Evolutionary conservation across 345 rosid species (phyloP), one percentile per base, ranked within the genome.

Genomic region (Camelina laxa): DNA sequence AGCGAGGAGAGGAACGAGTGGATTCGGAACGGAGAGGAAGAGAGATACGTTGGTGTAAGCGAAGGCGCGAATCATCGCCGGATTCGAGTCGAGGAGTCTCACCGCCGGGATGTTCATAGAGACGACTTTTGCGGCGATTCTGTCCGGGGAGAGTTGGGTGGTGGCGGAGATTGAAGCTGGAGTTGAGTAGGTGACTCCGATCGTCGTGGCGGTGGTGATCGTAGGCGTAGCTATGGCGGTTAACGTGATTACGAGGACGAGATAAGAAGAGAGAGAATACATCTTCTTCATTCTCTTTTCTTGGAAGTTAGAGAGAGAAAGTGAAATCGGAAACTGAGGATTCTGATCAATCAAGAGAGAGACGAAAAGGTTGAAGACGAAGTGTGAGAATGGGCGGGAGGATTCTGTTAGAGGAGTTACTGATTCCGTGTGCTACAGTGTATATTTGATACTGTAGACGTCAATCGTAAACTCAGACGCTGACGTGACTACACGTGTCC

Each of bases 1-100:
- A n/a, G 98, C 94, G 51, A 91, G 69, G 27, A 89, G 68, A 1
- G 89, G 91, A 71, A 91, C 80, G 12, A 88, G 78, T 15, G 82
- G 55, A 82, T 91, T 91, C n/a, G 98, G 91, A 74, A 93, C 81
- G 55, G 94, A 86, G 75, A 93, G 97, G 72, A 93, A 75, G 53
- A 93, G 87, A 3, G 94, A 82, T 58, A 83, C 87, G 87, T 93
- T 91, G 15, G 91, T 84, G 87, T 81, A 91, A 30, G 93, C 83
- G 78, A 93, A 93, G 50, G 96, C 84, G 1, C 90, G 91, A 70
- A 89, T 77, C 62, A 91, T 64, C 14, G 74, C 44, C 7, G 96
- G 94, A 30, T 79, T 85, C 0, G 97, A 82, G 24, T 87, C 80
- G 1, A 86, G 85, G 30, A 93, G 84, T 6, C 97, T 90, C 76